Evolutionary conservation across 306 rosid genomes (phyloP).

Genomic region (Gleditsia sinensis): DNA sequence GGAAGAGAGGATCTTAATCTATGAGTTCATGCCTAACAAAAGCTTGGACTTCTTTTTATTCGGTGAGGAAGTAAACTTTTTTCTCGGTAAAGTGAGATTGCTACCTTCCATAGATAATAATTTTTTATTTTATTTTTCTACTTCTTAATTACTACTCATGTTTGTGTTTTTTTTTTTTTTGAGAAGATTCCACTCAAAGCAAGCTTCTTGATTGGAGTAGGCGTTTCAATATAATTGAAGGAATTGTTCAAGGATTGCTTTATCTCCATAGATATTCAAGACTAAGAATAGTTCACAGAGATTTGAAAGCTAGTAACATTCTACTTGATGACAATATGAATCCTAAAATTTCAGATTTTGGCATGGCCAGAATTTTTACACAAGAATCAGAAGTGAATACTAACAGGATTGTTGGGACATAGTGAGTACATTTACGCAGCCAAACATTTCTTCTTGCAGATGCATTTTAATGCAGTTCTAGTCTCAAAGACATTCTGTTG

Average conservation of each 20-base stretch:
- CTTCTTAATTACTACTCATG: neutral
- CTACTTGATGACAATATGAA: neutral
- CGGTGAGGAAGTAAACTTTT: constrained; percentile 22
- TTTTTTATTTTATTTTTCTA: neutral
- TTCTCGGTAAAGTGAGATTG: neutral
- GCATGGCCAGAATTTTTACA: constrained; percentile 4
- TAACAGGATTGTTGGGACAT: constrained; percentile 33
- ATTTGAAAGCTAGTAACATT: no score
- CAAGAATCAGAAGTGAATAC: constrained; percentile 27
- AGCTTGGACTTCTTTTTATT: constrained; percentile 34
- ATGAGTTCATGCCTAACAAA: no score
- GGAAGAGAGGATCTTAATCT: no score
- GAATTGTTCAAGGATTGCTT: no score
- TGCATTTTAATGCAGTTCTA: neutral
- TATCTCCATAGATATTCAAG: constrained; percentile 1
- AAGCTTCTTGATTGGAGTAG: no score
- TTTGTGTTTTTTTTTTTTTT: neutral
- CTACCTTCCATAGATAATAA: neutral
- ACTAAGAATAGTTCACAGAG: neutral
- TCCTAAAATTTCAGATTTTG: neutral
- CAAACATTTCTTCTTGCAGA: neutral
- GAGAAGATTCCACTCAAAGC: constrained; percentile 11
- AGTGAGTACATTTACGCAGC: constrained; percentile 11
- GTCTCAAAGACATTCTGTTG: neutral
- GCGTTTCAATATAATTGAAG: no score